These are phyloP conservation scores for Chlorella vulgaris DNA, from an alignment of 139 green algal species.

Conservation along the genomic window DNA sequence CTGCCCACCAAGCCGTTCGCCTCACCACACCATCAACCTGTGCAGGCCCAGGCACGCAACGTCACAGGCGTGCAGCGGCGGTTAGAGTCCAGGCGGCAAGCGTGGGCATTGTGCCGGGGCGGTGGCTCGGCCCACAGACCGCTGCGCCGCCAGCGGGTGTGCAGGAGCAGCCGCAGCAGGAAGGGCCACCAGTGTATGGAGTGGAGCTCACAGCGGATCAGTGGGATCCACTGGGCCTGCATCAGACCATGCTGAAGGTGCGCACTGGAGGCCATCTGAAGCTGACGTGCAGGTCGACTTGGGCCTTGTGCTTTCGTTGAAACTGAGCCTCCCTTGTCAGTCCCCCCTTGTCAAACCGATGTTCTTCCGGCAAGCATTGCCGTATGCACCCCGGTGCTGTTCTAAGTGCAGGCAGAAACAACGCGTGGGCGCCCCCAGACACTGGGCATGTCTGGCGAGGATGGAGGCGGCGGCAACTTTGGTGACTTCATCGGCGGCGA, in stretches of 20 bases:
- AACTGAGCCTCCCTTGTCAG: too few relatives aligned
- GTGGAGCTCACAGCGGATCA: conserved; percentile 49
- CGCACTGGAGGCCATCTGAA: too few relatives aligned
- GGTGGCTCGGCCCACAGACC: conserved; percentile 32
- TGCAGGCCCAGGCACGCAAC: conserved; percentile 1
- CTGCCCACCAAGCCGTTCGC: too few relatives aligned
- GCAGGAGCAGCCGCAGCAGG: conserved; percentile 19
- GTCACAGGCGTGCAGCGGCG: background rate
- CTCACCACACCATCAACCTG: too few relatives aligned
- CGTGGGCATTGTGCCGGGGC: conserved; percentile 13
- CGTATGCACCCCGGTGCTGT: background rate
- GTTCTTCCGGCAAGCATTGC: too few relatives aligned
- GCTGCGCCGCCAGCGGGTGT: background rate
- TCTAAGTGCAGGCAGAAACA: conserved; percentile 14
- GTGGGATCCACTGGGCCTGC: conserved; percentile 46
- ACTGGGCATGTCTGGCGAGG: background rate
- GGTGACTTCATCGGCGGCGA: conserved; percentile 69
- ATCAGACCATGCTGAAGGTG: conserved; percentile 25
- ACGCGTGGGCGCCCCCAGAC: background rate
- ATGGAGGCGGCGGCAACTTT: conserved; percentile 21
- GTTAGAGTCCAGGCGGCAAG: conserved; percentile 22
- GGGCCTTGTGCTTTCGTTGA: too few relatives aligned
- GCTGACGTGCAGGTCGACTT: too few relatives aligned
- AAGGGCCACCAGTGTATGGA: conserved; percentile 33
- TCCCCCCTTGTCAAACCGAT: too few relatives aligned